Evolutionary conservation across 371 early-diverging fungal genomes (phyloP).

Genomic region (Batrachochytrium dendrobatidis): DNA sequence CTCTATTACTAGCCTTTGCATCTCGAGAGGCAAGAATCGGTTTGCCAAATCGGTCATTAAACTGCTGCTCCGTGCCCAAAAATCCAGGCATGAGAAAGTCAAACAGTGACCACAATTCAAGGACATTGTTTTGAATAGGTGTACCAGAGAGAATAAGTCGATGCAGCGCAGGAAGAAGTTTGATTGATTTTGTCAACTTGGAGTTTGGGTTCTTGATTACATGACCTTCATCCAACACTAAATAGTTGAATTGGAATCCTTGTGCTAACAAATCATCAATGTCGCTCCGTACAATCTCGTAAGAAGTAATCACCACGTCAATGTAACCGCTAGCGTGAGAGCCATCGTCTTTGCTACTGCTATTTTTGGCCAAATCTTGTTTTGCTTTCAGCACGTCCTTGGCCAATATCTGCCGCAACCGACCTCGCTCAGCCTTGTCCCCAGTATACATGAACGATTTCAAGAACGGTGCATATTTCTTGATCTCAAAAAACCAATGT

Average conservation of each 20-base stretch:
- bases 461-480: conserved; percentile 66
- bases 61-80: conserved; percentile 83
- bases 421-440: conserved; percentile 66
- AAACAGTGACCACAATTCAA: conserved; percentile 97
- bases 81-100: conserved; percentile 98
- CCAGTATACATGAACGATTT: conserved; percentile 82
- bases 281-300: conserved; percentile 95
- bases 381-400: neutral
- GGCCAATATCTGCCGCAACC: too few relatives aligned
- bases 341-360: neutral
- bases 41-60: conserved; percentile 83
- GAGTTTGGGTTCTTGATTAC: conserved; percentile 95
- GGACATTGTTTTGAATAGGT: conserved; percentile 97
- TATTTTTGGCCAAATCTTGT: neutral
- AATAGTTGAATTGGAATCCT: conserved; percentile 83
- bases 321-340: conserved; percentile 18
- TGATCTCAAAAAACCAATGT: conserved; percentile 97
- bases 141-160: conserved; percentile 97
- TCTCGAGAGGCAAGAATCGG: conserved; percentile 87
- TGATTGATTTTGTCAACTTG: conserved; percentile 86
- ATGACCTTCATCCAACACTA: conserved; percentile 99
- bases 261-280: conserved; percentile 64
- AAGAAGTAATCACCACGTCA: conserved; percentile 90
- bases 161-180: conserved; percentile 74
- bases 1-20: conserved; percentile 73